phyloP scores from a whole-genome alignment of 1,284 basidiomycete species.

The Cryptococcus sp. region DNA sequence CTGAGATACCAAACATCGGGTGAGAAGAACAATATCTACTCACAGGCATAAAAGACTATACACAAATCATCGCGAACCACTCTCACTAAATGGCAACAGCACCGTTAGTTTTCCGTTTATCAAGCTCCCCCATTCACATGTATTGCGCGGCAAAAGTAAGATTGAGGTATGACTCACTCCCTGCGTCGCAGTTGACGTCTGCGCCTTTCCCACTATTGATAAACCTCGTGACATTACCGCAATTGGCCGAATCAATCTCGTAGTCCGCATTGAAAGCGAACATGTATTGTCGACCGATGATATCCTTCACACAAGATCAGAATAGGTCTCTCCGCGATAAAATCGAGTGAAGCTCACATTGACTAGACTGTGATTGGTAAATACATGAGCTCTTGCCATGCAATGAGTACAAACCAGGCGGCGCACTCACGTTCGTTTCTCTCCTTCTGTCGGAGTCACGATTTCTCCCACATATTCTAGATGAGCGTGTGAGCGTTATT shows the following conservation, averaged over 20 bases:
- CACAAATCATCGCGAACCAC: not conserved
- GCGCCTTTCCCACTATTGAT: constrained; percentile 19
- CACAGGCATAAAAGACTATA: constrained; percentile 1
- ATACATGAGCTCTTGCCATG: not conserved
- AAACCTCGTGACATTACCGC: constrained; percentile 18
- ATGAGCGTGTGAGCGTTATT: not conserved
- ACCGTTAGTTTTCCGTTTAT: too few relatives aligned
- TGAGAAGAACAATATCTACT: not conserved
- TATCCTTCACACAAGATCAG: constrained; percentile 1
- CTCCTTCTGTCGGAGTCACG: constrained; percentile 11
- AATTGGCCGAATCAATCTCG: constrained; percentile 18
- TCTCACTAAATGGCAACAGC: not conserved
- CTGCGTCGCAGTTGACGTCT: constrained; percentile 10
- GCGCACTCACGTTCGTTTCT: constrained; percentile 19
- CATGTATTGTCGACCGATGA: constrained; percentile 19
- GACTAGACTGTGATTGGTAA: constrained; percentile 4
- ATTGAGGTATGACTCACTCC: constrained; percentile 10
- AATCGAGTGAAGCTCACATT: constrained; percentile 9
- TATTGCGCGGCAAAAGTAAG: too few relatives aligned
- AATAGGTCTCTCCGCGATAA: not conserved
- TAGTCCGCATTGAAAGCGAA: constrained; percentile 13
- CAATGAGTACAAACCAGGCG: too few relatives aligned
- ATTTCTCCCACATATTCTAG: constrained; percentile 27
- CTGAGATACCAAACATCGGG: too few relatives aligned
- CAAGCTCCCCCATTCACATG: too few relatives aligned